Evolutionary conservation across 139 green algal species (phyloP).

Genomic region (Coccomyxa sp.): DNA sequence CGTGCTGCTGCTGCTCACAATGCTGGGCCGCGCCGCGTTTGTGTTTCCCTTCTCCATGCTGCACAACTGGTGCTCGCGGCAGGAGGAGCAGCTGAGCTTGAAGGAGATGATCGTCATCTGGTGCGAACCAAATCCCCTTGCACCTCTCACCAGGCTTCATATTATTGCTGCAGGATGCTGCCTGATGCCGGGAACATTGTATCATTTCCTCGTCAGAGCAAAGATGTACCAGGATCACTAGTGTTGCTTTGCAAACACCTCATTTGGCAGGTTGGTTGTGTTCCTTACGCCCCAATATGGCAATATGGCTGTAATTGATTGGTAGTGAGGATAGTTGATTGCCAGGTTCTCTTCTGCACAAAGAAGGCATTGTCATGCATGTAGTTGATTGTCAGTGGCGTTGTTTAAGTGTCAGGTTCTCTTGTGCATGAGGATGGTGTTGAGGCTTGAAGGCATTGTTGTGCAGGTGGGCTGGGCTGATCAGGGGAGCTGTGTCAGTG

Average conservation of each 20-base stretch:
- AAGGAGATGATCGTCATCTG: conserved; percentile 67
- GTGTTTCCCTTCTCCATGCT: conserved; percentile 46
- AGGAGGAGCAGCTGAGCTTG: conserved; percentile 34
- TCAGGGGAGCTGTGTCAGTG: conserved; percentile 72
- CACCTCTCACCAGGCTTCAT: not conserved
- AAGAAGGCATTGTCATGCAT: not conserved
- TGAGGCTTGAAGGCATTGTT: not conserved
- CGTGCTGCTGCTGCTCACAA: conserved; percentile 53
- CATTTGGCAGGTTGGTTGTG: too few relatives aligned
- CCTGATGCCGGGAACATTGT: not conserved
- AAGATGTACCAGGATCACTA: too few relatives aligned
- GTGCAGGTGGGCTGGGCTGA: conserved; percentile 63
- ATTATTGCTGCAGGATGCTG: not conserved
- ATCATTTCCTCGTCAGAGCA: not conserved
- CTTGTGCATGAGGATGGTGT: not conserved
- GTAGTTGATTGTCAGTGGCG: too few relatives aligned
- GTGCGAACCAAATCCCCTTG: conserved; percentile 18
- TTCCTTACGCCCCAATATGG: too few relatives aligned
- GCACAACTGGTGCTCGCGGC: conserved; percentile 36
- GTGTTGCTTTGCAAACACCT: too few relatives aligned
- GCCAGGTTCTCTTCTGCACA: not conserved
- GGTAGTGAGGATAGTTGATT: not conserved
- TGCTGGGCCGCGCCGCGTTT: conserved; percentile 43
- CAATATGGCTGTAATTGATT: too few relatives aligned
- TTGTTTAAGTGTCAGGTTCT: not conserved